A percentile compares a stretch with the other conserved stretches of the same genome.
Evolutionary conservation across 2,329 filamentous ascomycete species (phyloP).

Genomic region (Scedosporium boydii): DNA sequence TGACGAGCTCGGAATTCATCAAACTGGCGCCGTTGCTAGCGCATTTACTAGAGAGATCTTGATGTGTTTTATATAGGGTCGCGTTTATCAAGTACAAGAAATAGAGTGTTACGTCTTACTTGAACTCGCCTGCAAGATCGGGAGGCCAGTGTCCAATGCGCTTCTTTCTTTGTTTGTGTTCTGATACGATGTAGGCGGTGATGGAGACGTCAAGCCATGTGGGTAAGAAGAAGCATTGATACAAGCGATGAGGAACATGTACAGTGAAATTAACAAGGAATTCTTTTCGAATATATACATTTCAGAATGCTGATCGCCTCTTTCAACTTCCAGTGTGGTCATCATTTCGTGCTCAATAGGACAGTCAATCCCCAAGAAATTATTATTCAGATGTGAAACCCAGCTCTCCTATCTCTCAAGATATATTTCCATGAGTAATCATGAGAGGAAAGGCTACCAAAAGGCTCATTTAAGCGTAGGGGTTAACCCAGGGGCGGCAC

Average conservation of each 20-base stretch:
- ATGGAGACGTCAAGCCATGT: too few relatives aligned
- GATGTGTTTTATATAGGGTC: not conserved
- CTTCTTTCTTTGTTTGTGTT: too few relatives aligned
- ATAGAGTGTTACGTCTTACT: not conserved
- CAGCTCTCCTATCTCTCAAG: not conserved
- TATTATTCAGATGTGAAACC: not conserved
- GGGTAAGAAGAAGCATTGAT: too few relatives aligned
- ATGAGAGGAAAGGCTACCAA: not conserved
- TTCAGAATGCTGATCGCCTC: not conserved
- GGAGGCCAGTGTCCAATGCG: too few relatives aligned
- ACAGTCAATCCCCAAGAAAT: not conserved
- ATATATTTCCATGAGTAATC: not conserved
- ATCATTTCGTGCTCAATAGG: not conserved
- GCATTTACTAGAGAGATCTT: not conserved
- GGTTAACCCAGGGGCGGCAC: conserved; percentile 25
- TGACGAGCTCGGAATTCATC: not conserved
- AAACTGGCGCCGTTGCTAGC: not conserved
- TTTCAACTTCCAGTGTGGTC: not conserved
- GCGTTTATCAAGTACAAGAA: not conserved
- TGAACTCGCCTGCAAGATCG: not conserved
- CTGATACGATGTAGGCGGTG: too few relatives aligned
- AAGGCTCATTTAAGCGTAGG: not conserved
- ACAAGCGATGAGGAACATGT: not conserved
- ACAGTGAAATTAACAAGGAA: not conserved
- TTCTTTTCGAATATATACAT: not conserved